Percentiles rank a stretch among this genome's conserved stretches.
Evolutionary conservation across 495 filamentous ascomycete species (phyloP).

Genomic region (Letharia columbiana): DNA sequence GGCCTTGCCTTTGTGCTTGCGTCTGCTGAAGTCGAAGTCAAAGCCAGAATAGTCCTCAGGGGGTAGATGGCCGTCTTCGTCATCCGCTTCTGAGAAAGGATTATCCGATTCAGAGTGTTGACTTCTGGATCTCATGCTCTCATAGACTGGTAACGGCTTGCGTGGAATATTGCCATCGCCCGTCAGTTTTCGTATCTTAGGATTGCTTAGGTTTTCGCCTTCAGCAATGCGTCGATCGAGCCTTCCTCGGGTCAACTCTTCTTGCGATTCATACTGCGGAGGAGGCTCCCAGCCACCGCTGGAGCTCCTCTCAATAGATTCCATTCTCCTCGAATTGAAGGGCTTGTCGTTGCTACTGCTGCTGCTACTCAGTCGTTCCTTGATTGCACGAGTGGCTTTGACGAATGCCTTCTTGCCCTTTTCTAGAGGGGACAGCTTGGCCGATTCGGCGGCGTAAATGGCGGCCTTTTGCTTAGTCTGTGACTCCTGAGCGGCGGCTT

Average conservation of each 20-base stretch:
- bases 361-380: conserved; percentile 17
- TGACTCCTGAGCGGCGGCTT: conserved; percentile 21
- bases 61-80: conserved; percentile 5
- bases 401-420: conserved; percentile 20
- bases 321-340: neutral
- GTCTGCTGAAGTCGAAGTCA: conserved; percentile 20
- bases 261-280: conserved; percentile 10
- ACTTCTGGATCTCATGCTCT: conserved; percentile 24
- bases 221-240: conserved; percentile 22
- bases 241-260: conserved; percentile 5
- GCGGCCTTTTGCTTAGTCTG: conserved; percentile 17
- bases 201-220: conserved; percentile 20
- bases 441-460: conserved; percentile 14
- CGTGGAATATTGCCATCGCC: conserved; percentile 18
- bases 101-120: conserved; percentile 24
- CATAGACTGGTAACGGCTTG: conserved; percentile 25
- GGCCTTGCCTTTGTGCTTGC: conserved; percentile 10
- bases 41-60: conserved; percentile 16
- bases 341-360: conserved; percentile 11
- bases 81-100: conserved; percentile 29
- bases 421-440: conserved; percentile 22
- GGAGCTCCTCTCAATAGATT: conserved; percentile 10
- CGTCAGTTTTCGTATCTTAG: conserved; percentile 20
- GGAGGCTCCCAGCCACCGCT: conserved; percentile 8
- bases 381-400: conserved; percentile 22